phyloP scores from a whole-genome alignment of 305 asterid genomes.

The Stenogyne calaminthoides region DNA sequence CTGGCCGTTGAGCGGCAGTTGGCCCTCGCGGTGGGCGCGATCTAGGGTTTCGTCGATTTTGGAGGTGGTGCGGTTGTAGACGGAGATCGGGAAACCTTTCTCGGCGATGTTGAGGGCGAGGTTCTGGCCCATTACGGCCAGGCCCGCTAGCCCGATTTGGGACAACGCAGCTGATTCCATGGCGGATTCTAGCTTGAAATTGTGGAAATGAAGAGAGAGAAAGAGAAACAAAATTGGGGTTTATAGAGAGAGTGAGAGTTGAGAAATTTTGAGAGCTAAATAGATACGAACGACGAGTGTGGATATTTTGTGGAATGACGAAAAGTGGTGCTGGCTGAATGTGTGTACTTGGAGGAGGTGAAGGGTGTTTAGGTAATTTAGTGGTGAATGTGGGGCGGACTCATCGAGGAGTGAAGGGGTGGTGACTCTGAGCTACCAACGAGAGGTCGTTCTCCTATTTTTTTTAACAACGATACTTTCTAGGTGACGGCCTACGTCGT shows the following conservation, averaged over 20 bases:
- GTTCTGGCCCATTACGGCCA: conserved; percentile 80
- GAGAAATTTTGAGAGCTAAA: not conserved
- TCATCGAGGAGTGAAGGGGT: conserved; percentile 53
- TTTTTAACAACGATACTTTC: conserved; percentile 28
- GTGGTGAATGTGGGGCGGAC: conserved; percentile 34
- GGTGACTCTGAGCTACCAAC: conserved; percentile 33
- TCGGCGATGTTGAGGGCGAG: conserved; percentile 42
- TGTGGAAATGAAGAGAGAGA: not conserved
- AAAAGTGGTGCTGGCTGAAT: too few species aligned
- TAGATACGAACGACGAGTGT: not conserved
- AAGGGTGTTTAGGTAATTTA: not conserved
- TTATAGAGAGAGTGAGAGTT: not conserved
- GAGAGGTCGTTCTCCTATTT: conserved; percentile 28
- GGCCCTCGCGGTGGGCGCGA: conserved; percentile 67
- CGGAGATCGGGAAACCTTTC: conserved; percentile 51
- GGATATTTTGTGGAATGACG: conserved; percentile 21
- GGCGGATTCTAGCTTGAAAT: conserved; percentile 1
- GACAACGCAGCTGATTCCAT: conserved; percentile 59
- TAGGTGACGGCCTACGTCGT: conserved; percentile 26
- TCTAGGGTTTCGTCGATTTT: conserved; percentile 71
- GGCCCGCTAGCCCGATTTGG: conserved; percentile 66
- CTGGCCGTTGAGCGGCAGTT: conserved; percentile 52
- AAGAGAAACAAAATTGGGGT: not conserved
- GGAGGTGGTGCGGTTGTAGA: conserved; percentile 70
- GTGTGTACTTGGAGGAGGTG: not conserved